A percentile compares a stretch with the other conserved stretches of the same genome.
Evolutionary conservation across 2,329 filamentous ascomycete genomes (phyloP).

Genomic region (Scedosporium boydii): DNA sequence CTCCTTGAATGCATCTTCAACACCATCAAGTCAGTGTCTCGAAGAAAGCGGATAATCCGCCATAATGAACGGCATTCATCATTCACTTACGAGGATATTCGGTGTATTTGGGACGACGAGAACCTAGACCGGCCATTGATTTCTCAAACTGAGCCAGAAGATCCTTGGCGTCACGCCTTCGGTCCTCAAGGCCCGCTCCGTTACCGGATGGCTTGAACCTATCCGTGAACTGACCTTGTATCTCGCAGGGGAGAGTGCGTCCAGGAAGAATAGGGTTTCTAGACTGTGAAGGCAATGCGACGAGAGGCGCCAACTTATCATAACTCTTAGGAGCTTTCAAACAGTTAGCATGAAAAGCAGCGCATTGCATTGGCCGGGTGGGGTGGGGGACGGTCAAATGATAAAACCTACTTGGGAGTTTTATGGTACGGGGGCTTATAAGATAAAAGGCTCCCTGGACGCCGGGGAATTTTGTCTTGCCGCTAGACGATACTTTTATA

Average conservation of each 20-base stretch:
- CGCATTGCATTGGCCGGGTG: neutral
- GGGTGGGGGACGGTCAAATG: neutral
- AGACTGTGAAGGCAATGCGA: conserved; percentile 29
- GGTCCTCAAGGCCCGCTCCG: conserved; percentile 30
- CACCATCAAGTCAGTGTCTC: neutral
- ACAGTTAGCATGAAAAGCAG: neutral
- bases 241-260: conserved; percentile 30
- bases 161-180: conserved; percentile 27
- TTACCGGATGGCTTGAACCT: conserved; percentile 30
- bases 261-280: conserved; percentile 28
- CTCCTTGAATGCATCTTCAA: conserved; percentile 31
- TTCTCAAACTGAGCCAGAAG: conserved; percentile 31
- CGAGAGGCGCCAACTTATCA: conserved; percentile 32
- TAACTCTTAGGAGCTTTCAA: conserved; percentile 29
- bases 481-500: conserved; percentile 25
- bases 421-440: conserved; percentile 27
- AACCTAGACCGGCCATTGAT: conserved; percentile 30
- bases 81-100: conserved; percentile 30
- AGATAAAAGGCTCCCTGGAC: conserved; percentile 29
- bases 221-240: conserved; percentile 31
- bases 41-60: neutral
- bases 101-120: conserved; percentile 34
- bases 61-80: conserved; percentile 8
- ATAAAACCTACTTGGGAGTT: conserved; percentile 22
- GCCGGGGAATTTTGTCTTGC: conserved; percentile 26